Base-by-base conservation (phyloP, 75 land plant genomes). In the Pinus tabuliformis region DNA sequence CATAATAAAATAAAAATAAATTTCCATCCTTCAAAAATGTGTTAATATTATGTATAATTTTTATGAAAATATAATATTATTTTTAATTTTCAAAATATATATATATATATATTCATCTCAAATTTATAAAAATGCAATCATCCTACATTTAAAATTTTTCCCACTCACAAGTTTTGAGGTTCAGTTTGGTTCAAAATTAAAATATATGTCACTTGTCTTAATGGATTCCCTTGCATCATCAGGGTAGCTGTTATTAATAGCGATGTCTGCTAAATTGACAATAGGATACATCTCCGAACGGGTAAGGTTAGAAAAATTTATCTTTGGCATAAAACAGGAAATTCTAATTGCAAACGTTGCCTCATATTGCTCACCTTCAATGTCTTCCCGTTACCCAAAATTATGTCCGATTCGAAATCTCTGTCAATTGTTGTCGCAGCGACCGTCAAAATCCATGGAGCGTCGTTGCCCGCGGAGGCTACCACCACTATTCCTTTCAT, bases 391-490 rank as follows among this genome's bases (percentile, higher is more conserved):
- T 61, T 80, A 4, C 87, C 91, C 75, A 93, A 63, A 20, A 91
- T 72, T 37, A 93, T 63, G 70, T 86, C 75, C 1, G 93, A 82
- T 73, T 89, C 79, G 49, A 93, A 90, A 45, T 78, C 72, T 1
- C 95, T 77, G 75, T 93, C 95, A 61, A 82, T 73, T 89, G 77
- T 89, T 6, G 87, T 92, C 75, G 75, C 90, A 92, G 95, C 93
- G 36, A 93, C 93, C 1, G 95, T 92, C 0, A 92, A 61, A 21
- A 92, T 86, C 95, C 93, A 90, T 5, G 95, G 95, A 3, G 91
- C 95, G 13, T 81, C 81, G 54, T 92, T 92, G 4, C 95, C 95
- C 0, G 87, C 92, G 0, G 95, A 92, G 78, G 93, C 89, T 16
- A 88, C 89, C 37, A 91, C 93, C 0, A 66, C 56, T 64, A 90